Base-by-base conservation (phyloP, 139 green algal species). In the Chlamydomonas incerta region DNA sequence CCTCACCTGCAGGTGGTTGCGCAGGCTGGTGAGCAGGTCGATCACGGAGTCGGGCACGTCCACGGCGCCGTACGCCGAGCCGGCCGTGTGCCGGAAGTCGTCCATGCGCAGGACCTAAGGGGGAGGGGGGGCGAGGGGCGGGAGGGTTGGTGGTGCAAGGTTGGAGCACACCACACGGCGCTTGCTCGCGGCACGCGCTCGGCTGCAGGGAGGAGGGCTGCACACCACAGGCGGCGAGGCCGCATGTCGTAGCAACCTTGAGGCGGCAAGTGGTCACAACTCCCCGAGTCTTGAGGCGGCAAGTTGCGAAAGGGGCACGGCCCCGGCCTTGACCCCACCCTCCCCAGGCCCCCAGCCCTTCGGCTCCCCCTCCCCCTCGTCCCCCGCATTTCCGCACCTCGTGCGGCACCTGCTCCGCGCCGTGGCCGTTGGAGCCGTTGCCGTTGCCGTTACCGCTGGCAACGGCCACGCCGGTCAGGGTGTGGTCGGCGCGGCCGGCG, bases 21-120 rank as follows among this genome's bases (percentile, higher is more conserved):
- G 91, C 86, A 98, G 90, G 66, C 94, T 91, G 11, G 87, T 91
- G 15, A 98, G 87, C 74, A 98, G 74, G 70, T 97, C 91, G 2
- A 97, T 87, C 11, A 98, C 92, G 21, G 88, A 85, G 50, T 92
- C 76, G 0, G 96, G 93, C 28, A 98, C 94, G 50, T 91, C 87
- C 60, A 97, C 95, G 0, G 82, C 35, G 3, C 13, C 82, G 63
- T 94, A 91, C 2, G 96, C 96, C 28, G 80, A 62, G 18, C 72
- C 34, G 17, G 91, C 88, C 0, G 88, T 91, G 47, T 82, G 33
- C 20, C 83, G 84, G 88, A 91, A 90, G 87, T 91, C 87, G 2
- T 92, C 85, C 62, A 90, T 81, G 9, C 34, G 24, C 31, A 89
- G 81, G 8, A 67, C 9, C 35, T 17, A 47, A 21, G 34, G 35